A percentile compares a stretch with the other conserved stretches of the same genome.
Conservation (phyloP, 495 filamentous ascomycete genomes). For the Sabuloglossum arenarium region DNA sequence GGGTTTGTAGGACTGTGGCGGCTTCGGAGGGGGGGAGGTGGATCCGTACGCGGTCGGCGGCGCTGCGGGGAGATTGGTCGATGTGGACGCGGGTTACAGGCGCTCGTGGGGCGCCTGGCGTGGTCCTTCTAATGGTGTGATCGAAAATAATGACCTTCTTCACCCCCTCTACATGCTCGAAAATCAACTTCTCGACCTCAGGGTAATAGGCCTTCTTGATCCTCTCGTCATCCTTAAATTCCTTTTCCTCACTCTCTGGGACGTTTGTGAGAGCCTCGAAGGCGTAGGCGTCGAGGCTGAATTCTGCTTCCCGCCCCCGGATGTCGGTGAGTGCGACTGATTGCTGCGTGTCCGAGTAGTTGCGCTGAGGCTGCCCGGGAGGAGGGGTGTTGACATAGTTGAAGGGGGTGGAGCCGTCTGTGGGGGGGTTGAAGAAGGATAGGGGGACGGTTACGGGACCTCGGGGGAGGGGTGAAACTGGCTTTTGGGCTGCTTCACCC, state of each 20-base stretch:
- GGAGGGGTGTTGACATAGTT: constrained; percentile 50
- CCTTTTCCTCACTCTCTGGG: constrained; percentile 29
- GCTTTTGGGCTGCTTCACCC: constrained; percentile 45
- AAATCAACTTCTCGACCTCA: constrained; percentile 48
- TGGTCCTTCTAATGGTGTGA: constrained; percentile 61
- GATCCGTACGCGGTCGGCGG: constrained; percentile 36
- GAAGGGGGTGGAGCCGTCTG: constrained; percentile 40
- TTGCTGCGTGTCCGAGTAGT: constrained; percentile 27
- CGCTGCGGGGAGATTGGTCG: constrained; percentile 55
- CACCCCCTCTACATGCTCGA: constrained; percentile 36
- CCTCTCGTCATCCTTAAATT: constrained; percentile 40
- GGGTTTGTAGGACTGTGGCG: constrained; percentile 29
- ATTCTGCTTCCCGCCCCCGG: constrained; percentile 37
- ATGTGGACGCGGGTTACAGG: constrained; percentile 62
- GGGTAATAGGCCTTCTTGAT: constrained; percentile 62
- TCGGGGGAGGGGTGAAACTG: constrained; percentile 25
- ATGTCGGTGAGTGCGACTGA: constrained; percentile 41
- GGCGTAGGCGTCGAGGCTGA: constrained; percentile 50
- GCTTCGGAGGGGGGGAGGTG: constrained; percentile 38
- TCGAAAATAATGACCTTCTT: constrained; percentile 59
- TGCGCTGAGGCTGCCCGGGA: constrained; percentile 34
- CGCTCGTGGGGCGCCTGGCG: constrained; percentile 26
- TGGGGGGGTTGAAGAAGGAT: constrained; percentile 45
- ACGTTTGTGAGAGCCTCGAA: constrained; percentile 36
- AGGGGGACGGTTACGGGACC: constrained; percentile 44